Evolutionary conservation across 768 basidiomycete genomes (phyloP), one percentile per base, ranked within the genome.

Genomic region (Multifurca ochricompacta): DNA sequence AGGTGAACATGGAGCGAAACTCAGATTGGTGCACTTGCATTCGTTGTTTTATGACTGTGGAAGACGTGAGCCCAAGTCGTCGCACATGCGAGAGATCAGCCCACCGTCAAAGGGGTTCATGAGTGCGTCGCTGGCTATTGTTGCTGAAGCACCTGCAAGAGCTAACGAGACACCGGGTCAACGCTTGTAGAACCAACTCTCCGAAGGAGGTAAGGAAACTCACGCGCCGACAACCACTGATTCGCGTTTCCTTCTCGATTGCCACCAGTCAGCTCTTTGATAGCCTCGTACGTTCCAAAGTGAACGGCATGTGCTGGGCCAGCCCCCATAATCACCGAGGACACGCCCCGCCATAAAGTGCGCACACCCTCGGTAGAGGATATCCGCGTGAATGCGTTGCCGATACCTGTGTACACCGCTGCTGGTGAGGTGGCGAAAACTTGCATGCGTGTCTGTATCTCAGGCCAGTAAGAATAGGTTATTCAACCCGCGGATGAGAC

Each of bases 71-170:
- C 47, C 52, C 43, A 31, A 36, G 35, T 47, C 34, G 37, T 42
- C 45, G 51, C 53, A 37, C 30, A 30, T 41, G 41, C 41, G 37
- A 46, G 21, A 42, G 37, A 21, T 9, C 48, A 11, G 69, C 82
- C 67, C 68, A 96, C 95, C 95, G 72, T 99, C 96, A 66, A 99
- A 99, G 2, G 96, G 96, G 69, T 98, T 99, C 96, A 99, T 99
- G 51, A 98, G 74, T 2, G 96, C 96, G 73, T 99, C 96, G 54
- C 86, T 88, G 3, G 93, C 88, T 60, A 94, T 88, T 9, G 96
- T 97, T 0, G 95, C 96, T 0, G 86, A 81, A 41, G 92, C 96
- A 58, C 96, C 96, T 28, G 96, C 96, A 28, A 92, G 63, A 28
- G 95, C 96, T 91, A 42, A 21, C 31, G 49, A 19, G 30, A 23